Conservation (phyloP, 768 basidiomycete species). For the Epithele typhae region DNA sequence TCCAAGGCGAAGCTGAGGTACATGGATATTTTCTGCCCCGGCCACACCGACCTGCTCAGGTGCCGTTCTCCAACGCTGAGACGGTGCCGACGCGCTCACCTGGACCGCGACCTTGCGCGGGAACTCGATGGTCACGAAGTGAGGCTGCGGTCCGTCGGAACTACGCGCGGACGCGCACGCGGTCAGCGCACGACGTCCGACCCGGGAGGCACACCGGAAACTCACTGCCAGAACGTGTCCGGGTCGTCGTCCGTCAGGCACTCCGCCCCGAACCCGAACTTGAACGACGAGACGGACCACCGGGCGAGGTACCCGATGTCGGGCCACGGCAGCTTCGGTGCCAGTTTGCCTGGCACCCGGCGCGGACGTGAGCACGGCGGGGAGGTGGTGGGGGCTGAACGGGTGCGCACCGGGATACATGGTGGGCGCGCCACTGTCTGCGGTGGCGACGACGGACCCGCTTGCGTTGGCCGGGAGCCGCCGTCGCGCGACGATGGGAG, state of each 20-base stretch:
- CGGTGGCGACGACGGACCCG: not conserved
- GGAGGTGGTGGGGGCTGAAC: not conserved
- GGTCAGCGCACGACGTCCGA: not conserved
- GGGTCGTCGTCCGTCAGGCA: constrained; percentile 85
- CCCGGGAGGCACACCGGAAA: constrained; percentile 12
- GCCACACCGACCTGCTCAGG: too few relatives aligned
- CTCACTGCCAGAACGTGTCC: constrained; percentile 98
- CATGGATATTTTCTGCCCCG: constrained; percentile 75
- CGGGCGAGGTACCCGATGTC: constrained; percentile 86
- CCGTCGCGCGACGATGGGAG: constrained; percentile 8
- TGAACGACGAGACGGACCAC: constrained; percentile 96
- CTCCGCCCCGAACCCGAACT: constrained; percentile 94
- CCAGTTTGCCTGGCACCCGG: constrained; percentile 28
- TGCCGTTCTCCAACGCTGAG: too few relatives aligned
- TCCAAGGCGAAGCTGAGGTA: constrained; percentile 78
- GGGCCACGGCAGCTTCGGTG: constrained; percentile 63
- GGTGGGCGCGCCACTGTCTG: constrained; percentile 32
- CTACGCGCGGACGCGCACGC: constrained; percentile 33
- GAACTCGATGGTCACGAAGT: constrained; percentile 93
- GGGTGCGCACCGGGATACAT: constrained; percentile 32
- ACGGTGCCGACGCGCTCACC: constrained; percentile 38
- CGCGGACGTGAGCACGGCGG: not conserved
- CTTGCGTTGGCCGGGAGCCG: constrained; percentile 2
- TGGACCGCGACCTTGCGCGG: constrained; percentile 85
- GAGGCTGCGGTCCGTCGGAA: constrained; percentile 95